Percentiles rank a stretch among this genome's conserved stretches.
phyloP scores from a whole-genome alignment of 441 rosid species.

The Erodium moschatum region DNA sequence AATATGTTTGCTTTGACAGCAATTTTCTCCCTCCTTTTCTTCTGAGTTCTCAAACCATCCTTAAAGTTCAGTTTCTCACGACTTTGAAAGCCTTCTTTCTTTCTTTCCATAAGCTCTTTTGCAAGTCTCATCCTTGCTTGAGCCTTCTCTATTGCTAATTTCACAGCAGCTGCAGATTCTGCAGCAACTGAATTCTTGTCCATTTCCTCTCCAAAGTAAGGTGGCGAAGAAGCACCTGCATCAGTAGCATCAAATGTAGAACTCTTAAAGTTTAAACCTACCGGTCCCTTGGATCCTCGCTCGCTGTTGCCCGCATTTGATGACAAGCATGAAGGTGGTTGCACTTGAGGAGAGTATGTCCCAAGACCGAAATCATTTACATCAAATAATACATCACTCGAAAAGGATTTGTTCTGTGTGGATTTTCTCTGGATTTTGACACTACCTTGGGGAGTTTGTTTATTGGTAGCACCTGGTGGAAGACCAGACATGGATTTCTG shows the following conservation, averaged over 20 bases:
- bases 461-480: slow-evolving; percentile 23
- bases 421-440: slow-evolving; percentile 23
- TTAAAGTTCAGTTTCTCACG: slow-evolving; percentile 13
- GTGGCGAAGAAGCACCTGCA: slow-evolving; percentile 44
- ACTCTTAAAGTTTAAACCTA: slow-evolving; percentile 25
- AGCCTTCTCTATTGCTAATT: slow-evolving; percentile 82
- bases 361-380: slow-evolving; percentile 29
- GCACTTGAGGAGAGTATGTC: slow-evolving; percentile 23
- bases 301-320: slow-evolving; percentile 18
- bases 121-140: slow-evolving; percentile 63
- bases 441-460: slow-evolving; percentile 20
- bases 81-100: slow-evolving; percentile 44
- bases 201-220: slow-evolving; percentile 57
- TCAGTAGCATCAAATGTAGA: slow-evolving; percentile 29
- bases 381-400: slow-evolving; percentile 35
- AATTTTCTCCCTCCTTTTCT: slow-evolving; percentile 27
- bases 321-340: slow-evolving; percentile 17
- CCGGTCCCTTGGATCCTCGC: slow-evolving; percentile 18
- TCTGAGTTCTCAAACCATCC: slow-evolving; percentile 21
- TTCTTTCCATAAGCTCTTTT: slow-evolving; percentile 66
- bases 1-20: slow-evolving; percentile 25
- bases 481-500: slow-evolving; percentile 29
- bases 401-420: slow-evolving; percentile 27
- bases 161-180: slow-evolving; percentile 81
- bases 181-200: slow-evolving; percentile 76